Conservation (phyloP, 441 rosid genomes). For the Bruguiera hainesii region DNA sequence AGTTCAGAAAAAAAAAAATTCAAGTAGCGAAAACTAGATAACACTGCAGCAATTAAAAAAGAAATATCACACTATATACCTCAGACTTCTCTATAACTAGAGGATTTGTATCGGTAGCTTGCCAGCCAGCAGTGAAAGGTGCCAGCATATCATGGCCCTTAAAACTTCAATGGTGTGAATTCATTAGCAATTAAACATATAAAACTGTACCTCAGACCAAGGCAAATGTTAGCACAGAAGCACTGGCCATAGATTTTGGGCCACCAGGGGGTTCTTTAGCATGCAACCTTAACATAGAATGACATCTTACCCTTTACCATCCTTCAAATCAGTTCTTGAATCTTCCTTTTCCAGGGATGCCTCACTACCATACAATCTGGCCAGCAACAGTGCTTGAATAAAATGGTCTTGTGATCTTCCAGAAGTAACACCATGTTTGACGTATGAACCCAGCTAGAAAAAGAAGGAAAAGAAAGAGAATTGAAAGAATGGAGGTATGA, state of each 20-base stretch:
- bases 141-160: constrained; percentile 97
- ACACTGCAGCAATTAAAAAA: background rate
- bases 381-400: constrained; percentile 20
- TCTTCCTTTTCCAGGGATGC: constrained; percentile 52
- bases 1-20: background rate
- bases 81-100: constrained; percentile 71
- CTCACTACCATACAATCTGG: constrained; percentile 46
- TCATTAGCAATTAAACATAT: background rate
- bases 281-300: constrained; percentile 1
- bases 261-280: background rate
- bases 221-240: background rate
- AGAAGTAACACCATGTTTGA: constrained; percentile 34
- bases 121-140: constrained; percentile 98
- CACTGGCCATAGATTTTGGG: background rate
- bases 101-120: constrained; percentile 63
- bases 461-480: constrained; percentile 1
- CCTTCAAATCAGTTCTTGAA: constrained; percentile 19
- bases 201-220: background rate
- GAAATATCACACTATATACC: constrained; percentile 30
- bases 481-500: background rate
- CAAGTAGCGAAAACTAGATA: background rate
- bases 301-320: constrained; percentile 34
- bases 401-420: constrained; percentile 28
- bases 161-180: constrained; percentile 40
- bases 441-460: constrained; percentile 40